Evolutionary conservation across 2,329 filamentous ascomycete genomes (phyloP).

Genomic region (Colletotrichum destructivum): DNA sequence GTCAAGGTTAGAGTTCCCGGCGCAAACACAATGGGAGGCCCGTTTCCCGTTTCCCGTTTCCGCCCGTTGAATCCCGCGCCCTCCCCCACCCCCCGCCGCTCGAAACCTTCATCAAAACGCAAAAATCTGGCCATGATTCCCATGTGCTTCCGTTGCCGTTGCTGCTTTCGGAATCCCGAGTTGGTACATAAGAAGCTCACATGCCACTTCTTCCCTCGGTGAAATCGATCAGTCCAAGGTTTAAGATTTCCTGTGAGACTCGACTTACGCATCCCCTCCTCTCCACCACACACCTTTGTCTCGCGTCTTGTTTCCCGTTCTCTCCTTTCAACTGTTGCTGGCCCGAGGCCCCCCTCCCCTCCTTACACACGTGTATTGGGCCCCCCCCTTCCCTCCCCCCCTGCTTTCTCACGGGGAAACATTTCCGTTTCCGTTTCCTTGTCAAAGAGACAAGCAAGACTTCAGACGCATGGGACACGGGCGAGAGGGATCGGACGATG

Average conservation of each 20-base stretch:
- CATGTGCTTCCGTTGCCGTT: not conserved
- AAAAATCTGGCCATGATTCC: not conserved
- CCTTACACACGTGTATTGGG: not conserved
- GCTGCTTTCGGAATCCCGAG: too few relatives aligned
- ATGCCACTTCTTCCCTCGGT: not conserved
- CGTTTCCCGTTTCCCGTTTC: not conserved
- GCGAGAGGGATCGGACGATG: slow-evolving; percentile 2
- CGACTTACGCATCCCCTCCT: not conserved
- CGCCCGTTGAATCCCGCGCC: too few relatives aligned
- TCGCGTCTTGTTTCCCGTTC: not conserved
- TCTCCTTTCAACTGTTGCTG: not conserved
- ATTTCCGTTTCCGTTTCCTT: not conserved
- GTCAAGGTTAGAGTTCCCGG: slow-evolving; percentile 20
- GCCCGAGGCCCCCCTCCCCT: too few relatives aligned
- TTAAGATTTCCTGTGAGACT: too few relatives aligned
- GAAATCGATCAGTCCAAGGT: not conserved
- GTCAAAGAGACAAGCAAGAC: not conserved
- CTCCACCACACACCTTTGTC: not conserved
- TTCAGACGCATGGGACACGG: not conserved
- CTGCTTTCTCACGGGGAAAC: not conserved
- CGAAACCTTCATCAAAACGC: slow-evolving; percentile 14
- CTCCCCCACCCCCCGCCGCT: not conserved
- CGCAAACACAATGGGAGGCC: not conserved
- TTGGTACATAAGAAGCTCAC: not conserved
- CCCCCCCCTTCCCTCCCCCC: too few relatives aligned